Evolutionary conservation across 2,329 filamentous ascomycete species (phyloP).

Genomic region (Fusarium devonianum): DNA sequence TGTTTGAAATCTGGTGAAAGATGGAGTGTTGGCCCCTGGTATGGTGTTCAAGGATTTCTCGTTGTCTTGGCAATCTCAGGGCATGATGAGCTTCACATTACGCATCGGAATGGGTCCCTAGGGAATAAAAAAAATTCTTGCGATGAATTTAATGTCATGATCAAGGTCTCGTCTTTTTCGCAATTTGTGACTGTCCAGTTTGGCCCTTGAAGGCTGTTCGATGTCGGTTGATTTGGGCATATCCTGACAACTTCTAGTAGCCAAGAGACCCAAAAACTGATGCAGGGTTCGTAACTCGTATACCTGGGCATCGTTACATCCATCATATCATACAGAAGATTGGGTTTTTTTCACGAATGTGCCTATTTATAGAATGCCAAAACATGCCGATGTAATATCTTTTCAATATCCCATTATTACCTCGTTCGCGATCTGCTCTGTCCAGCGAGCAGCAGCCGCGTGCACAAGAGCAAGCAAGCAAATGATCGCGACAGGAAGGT

Average conservation of each 20-base stretch:
- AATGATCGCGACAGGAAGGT: constrained; percentile 9
- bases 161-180: constrained; percentile 38
- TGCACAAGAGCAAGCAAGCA: constrained; percentile 13
- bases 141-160: constrained; percentile 44
- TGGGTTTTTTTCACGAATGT: constrained; percentile 19
- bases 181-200: constrained; percentile 24
- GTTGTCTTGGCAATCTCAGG: constrained; percentile 46
- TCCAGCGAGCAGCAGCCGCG: constrained; percentile 20
- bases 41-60: constrained; percentile 51
- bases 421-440: constrained; percentile 23
- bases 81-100: constrained; percentile 49
- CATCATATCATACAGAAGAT: constrained; percentile 10
- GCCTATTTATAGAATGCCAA: constrained; percentile 27
- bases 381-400: constrained; percentile 27
- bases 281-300: constrained; percentile 13
- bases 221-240: too few relatives aligned
- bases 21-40: constrained; percentile 40
- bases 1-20: constrained; percentile 32
- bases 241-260: too few relatives aligned
- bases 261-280: too few relatives aligned
- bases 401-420: constrained; percentile 32
- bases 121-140: constrained; percentile 49
- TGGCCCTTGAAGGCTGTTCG: too few relatives aligned
- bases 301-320: constrained; percentile 10
- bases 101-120: constrained; percentile 50